Percentiles rank a stretch among this genome's conserved stretches.
Conservation (phyloP, 73 alveolate species). For the Blepharisma japonicum region DNA sequence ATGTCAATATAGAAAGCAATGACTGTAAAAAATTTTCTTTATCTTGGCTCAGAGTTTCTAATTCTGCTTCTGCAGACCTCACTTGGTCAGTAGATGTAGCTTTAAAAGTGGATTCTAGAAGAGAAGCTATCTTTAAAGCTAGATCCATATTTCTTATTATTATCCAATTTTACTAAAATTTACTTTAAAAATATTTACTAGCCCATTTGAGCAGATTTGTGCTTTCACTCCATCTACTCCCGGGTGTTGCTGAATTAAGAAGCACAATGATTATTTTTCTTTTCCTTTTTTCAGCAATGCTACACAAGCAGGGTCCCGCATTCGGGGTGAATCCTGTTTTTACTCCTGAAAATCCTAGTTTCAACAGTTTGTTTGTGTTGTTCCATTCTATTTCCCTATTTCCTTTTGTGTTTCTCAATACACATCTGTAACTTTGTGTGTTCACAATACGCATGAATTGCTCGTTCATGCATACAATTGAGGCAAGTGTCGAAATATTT, state of each 20-base stretch:
- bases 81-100: no score
- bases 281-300: neutral
- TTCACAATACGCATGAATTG: neutral
- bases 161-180: no score
- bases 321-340: slow-evolving; percentile 61
- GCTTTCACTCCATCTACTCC: neutral
- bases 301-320: slow-evolving; percentile 59
- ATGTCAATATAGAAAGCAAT: neutral
- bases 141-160: no score
- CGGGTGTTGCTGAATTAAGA: neutral
- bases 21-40: neutral
- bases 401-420: neutral
- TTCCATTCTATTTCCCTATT: slow-evolving; percentile 26
- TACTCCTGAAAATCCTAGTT: slow-evolving; percentile 57
- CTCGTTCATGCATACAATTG: neutral
- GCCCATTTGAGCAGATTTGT: neutral
- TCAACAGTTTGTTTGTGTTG: slow-evolving; percentile 58
- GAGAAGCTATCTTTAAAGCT: no score
- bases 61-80: neutral
- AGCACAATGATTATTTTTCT: neutral
- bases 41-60: neutral
- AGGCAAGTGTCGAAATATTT: neutral
- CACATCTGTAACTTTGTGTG: neutral
- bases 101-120: no score
- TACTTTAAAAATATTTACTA: neutral